phyloP scores from a whole-genome alignment of 208 protist genomes.

The Leishmania tropica region DNA sequence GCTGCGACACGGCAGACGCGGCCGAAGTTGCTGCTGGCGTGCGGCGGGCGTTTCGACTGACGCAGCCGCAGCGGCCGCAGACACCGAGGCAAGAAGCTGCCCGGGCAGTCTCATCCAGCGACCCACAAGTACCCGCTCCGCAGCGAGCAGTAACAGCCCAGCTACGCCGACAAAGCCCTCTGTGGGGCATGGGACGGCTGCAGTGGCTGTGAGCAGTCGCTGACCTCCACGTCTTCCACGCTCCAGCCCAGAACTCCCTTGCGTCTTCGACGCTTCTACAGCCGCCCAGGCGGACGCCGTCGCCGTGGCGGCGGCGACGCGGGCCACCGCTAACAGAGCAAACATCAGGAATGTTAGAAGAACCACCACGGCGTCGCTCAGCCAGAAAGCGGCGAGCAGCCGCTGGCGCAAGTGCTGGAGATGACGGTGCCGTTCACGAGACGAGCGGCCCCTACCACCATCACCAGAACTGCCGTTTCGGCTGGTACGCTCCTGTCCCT shows the following conservation, averaged over 20 bases:
- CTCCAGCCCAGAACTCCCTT: background rate
- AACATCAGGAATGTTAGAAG: constrained; percentile 9
- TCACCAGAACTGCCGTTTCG: background rate
- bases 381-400: constrained; percentile 17
- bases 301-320: constrained; percentile 14
- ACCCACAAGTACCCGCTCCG: background rate
- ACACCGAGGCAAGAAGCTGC: background rate
- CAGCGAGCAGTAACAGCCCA: background rate
- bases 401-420: constrained; percentile 2
- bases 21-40: background rate
- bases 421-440: background rate
- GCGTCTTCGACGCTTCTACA: background rate
- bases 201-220: background rate
- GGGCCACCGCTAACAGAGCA: constrained; percentile 8
- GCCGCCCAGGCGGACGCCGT: background rate
- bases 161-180: background rate
- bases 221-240: background rate
- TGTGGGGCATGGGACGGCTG: background rate
- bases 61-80: background rate
- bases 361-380: constrained; percentile 7
- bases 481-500: background rate
- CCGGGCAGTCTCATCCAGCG: background rate
- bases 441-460: background rate
- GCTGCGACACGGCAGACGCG: background rate
- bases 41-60: background rate